Base-by-base conservation (phyloP, 1,284 basidiomycete genomes). In the Butyriboletus appendiculatus region DNA sequence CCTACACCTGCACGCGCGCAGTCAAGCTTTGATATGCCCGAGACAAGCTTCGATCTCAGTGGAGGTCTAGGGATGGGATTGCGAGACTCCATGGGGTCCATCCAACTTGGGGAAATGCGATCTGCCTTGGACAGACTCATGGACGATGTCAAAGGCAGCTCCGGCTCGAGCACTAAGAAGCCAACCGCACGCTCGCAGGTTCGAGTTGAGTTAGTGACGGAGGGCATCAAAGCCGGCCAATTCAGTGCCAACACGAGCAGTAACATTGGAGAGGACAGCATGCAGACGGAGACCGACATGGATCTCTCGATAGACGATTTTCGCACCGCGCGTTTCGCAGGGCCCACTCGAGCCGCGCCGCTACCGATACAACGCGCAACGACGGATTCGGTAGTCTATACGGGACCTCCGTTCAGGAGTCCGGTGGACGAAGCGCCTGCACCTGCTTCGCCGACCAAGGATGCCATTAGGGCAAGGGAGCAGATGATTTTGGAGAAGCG, bases 51-150 rank as follows among this genome's bases (percentile, higher is more conserved):
- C 48, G 75, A 76, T 34, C 45, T 77, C 9, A 60, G 46, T 14
- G 57, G 74, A n/a, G 56, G 66, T 22, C 58, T 74, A 22, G 59
- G 55, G 8, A 53, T 58, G 22, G 63, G 62, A 38, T 51, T 62
- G 28, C 65, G 55, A 28, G 68, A 69, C n/a, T 71, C 67, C 4
- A 49, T 67, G 61, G 59, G 63, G 7, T 71, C 70, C 9, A 66
- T 70, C 34, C 69, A 85, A 60, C 79, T 90, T 12, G 80, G 81
- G 54, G 86, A 90, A 51, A 87, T 89, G 80, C 77, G 80, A 60
- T 90, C 86, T 60, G 90, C 89, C 5, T 76, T 92, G 47, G 90
- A 92, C 64, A 75, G 85, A 53, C 75, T 92, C 35, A 88, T 90
- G 81, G 86, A 89, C 55, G 82, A 90, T 58, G 88, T 90, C 34